Evolutionary conservation across 768 basidiomycete species (phyloP).

Genomic region (Boletus rubropictus): DNA sequence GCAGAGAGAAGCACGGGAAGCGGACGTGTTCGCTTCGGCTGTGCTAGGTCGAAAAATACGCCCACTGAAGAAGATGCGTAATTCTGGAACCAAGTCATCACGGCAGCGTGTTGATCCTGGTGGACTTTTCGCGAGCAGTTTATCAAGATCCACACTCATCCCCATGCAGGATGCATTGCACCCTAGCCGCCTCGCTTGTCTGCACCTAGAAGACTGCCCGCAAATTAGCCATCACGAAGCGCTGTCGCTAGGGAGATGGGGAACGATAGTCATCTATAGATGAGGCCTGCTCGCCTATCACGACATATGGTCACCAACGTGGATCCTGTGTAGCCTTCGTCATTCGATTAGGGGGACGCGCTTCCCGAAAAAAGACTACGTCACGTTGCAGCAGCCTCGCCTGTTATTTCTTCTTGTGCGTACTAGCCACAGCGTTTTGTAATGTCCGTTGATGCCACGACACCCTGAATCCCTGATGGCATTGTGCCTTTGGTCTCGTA

Average conservation of each 20-base stretch:
- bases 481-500: slow-evolving; percentile 11
- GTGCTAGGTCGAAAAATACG: slow-evolving; percentile 29
- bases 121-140: slow-evolving; percentile 9
- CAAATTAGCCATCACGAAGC: slow-evolving; percentile 36
- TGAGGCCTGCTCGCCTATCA: slow-evolving; percentile 3
- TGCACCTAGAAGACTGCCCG: slow-evolving; percentile 40
- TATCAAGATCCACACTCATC: slow-evolving; percentile 32
- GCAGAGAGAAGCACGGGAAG: slow-evolving; percentile 9
- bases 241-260: slow-evolving; percentile 34
- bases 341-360: slow-evolving; percentile 2
- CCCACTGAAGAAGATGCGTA: slow-evolving; percentile 33
- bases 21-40: slow-evolving; percentile 22
- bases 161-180: slow-evolving; percentile 34
- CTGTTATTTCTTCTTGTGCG: not conserved
- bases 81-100: slow-evolving; percentile 3
- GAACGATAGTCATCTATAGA: slow-evolving; percentile 25
- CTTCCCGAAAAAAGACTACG: slow-evolving; percentile 10
- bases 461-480: not conserved
- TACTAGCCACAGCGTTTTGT: slow-evolving; percentile 11
- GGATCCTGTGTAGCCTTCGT: slow-evolving; percentile 20
- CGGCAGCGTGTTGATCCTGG: slow-evolving; percentile 13
- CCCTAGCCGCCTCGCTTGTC: slow-evolving; percentile 34
- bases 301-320: slow-evolving; percentile 7
- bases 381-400: slow-evolving; percentile 14
- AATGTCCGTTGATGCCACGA: slow-evolving; percentile 26